Evolutionary conservation across 345 rosid genomes (phyloP).

Genomic region (Boechera retrofracta): DNA sequence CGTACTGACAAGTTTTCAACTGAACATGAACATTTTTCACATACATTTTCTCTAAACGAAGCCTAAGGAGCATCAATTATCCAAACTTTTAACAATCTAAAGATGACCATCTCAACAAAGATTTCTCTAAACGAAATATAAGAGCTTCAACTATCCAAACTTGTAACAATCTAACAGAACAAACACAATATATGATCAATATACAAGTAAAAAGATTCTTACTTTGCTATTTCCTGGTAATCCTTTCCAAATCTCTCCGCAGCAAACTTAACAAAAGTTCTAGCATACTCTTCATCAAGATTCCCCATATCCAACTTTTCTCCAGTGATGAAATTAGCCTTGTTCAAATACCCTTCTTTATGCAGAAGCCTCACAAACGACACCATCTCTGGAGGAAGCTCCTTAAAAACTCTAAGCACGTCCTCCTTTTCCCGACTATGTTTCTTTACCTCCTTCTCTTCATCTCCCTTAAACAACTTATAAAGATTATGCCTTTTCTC

Average conservation of each 20-base stretch:
- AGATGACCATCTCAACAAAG: too few relatives aligned
- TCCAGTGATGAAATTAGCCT: conserved; percentile 65
- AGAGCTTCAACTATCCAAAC: not conserved
- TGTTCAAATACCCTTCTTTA: conserved; percentile 61
- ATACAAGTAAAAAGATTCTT: conserved; percentile 39
- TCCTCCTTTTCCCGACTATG: conserved; percentile 11
- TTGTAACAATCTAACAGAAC: not conserved
- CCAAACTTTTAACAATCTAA: conserved; percentile 1
- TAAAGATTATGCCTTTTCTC: conserved; percentile 36
- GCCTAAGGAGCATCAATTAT: not conserved
- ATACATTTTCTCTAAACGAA: not conserved
- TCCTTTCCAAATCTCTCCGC: conserved; percentile 65
- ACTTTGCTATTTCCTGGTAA: conserved; percentile 82
- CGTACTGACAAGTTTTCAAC: not conserved
- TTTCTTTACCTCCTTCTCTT: conserved; percentile 22
- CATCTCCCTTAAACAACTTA: conserved; percentile 37
- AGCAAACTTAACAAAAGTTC: conserved; percentile 64
- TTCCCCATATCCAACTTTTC: conserved; percentile 52
- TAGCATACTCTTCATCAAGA: conserved; percentile 61
- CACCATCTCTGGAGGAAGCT: conserved; percentile 58
- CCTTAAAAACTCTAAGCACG: conserved; percentile 49
- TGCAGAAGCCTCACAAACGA: conserved; percentile 61
- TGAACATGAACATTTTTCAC: conserved; percentile 10
- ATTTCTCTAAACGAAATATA: not conserved
- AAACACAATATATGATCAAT: not conserved